A percentile compares a stretch with the other conserved stretches of the same genome.
These are phyloP conservation scores for Infundibulicybe gibba DNA, from an alignment of 768 basidiomycete species.

Conservation along the genomic window DNA sequence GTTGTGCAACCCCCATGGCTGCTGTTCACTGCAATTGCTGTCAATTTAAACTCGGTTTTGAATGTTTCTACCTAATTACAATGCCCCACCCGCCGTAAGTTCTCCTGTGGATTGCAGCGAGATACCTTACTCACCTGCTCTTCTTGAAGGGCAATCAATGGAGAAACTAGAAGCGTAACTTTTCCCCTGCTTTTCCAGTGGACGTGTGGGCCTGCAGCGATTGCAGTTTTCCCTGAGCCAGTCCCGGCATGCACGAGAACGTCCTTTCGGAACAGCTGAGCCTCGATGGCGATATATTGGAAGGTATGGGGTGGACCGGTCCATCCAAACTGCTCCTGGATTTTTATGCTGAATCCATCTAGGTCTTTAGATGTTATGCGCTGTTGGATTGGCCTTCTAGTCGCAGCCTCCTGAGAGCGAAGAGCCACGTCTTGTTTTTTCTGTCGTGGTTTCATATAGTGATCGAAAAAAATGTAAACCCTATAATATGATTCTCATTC, in stretches of 20 bases:
- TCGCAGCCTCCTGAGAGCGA: constrained; percentile 1
- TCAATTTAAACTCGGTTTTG: constrained; percentile 20
- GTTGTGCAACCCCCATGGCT: constrained; percentile 19
- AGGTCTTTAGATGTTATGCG: constrained; percentile 10
- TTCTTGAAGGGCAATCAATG: constrained; percentile 33
- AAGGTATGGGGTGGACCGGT: constrained; percentile 12
- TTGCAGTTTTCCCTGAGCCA: constrained; percentile 31
- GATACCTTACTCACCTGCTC: constrained; percentile 15
- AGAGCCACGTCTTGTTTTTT: neutral
- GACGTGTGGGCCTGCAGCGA: constrained; percentile 34
- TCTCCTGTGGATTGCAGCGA: neutral
- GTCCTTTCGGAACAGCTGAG: constrained; percentile 25
- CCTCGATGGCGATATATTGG: constrained; percentile 23
- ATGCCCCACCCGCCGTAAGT: neutral
- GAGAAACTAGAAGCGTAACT: constrained; percentile 33
- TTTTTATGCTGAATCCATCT: constrained; percentile 5
- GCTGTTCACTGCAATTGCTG: constrained; percentile 26
- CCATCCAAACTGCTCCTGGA: constrained; percentile 18
- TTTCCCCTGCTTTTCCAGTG: constrained; percentile 18
- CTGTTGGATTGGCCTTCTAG: neutral
- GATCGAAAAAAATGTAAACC: too few relatives aligned
- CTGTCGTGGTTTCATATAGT: too few relatives aligned
- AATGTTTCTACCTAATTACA: constrained; percentile 27
- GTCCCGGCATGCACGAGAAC: constrained; percentile 31
- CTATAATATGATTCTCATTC: too few relatives aligned